These are phyloP conservation scores for Ophiognomonia clavigignenti-juglandacearum DNA, from an alignment of 2,329 filamentous ascomycete species.

Conservation along the genomic window DNA sequence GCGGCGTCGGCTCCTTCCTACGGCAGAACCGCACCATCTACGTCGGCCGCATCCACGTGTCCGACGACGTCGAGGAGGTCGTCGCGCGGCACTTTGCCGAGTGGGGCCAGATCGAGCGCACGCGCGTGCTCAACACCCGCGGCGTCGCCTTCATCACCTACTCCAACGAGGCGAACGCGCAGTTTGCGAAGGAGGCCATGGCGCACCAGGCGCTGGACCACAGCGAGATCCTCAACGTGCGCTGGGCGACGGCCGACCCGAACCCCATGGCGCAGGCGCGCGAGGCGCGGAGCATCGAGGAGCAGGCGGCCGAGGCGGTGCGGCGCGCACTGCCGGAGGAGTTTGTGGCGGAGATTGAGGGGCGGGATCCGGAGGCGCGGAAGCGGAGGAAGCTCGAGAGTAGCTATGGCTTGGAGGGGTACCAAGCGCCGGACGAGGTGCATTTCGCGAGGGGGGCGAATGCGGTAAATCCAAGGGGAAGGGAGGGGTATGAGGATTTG, in stretches of 20 bases:
- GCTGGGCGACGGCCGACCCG: slow-evolving; percentile 95
- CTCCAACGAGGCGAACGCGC: slow-evolving; percentile 79
- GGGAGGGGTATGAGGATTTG: slow-evolving; percentile 52
- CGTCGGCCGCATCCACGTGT: slow-evolving; percentile 88
- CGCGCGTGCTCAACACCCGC: slow-evolving; percentile 78
- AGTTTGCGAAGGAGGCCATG: slow-evolving; percentile 95
- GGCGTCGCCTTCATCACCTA: slow-evolving; percentile 97
- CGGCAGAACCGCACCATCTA: slow-evolving; percentile 93
- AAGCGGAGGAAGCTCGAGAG: slow-evolving; percentile 89
- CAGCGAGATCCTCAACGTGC: slow-evolving; percentile 86
- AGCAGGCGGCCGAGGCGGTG: slow-evolving; percentile 94
- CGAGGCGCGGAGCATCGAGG: slow-evolving; percentile 83
- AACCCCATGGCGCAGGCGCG: slow-evolving; percentile 93
- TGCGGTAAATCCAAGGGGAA: slow-evolving; percentile 55
- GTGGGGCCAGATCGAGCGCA: slow-evolving; percentile 89
- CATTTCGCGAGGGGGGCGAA: slow-evolving; percentile 81
- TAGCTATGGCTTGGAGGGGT: slow-evolving; percentile 81
- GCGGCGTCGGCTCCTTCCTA: slow-evolving; percentile 90
- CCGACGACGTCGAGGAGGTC: slow-evolving; percentile 94
- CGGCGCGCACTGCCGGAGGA: slow-evolving; percentile 80
- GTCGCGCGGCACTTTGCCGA: slow-evolving; percentile 93
- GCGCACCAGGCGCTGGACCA: slow-evolving; percentile 89
- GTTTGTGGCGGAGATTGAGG: slow-evolving; percentile 91
- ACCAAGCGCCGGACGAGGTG: slow-evolving; percentile 89
- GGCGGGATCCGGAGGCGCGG: slow-evolving; percentile 76